Evolutionary conservation across 2,329 filamentous ascomycete species (phyloP).

Genomic region (Epichloe scottii): DNA sequence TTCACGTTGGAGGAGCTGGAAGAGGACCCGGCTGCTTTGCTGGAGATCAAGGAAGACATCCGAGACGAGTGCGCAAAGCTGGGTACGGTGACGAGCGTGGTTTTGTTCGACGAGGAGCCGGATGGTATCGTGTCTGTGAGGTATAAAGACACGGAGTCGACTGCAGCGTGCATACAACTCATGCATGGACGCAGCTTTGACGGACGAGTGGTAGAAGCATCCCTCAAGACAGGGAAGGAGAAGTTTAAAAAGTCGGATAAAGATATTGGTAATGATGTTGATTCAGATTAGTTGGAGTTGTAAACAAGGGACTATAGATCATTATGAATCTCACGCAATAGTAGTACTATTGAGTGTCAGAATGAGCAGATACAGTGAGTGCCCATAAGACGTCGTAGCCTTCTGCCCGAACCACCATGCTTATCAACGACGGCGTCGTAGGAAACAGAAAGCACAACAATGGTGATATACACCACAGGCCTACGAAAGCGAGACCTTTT

Average conservation of each 20-base stretch:
- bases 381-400: too few species aligned
- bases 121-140: slow-evolving; percentile 78
- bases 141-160: slow-evolving; percentile 60
- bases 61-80: slow-evolving; percentile 79
- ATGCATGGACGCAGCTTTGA: slow-evolving; percentile 77
- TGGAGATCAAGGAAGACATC: slow-evolving; percentile 93
- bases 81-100: slow-evolving; percentile 80
- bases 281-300: slow-evolving; percentile 16
- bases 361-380: too few species aligned
- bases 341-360: too few species aligned
- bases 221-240: slow-evolving; percentile 57
- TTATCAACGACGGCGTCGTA: too few species aligned
- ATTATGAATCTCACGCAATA: background rate
- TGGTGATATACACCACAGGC: background rate
- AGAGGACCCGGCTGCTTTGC: slow-evolving; percentile 67
- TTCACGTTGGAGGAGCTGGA: slow-evolving; percentile 79
- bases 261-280: slow-evolving; percentile 31
- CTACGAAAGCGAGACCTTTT: slow-evolving; percentile 26
- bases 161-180: slow-evolving; percentile 55
- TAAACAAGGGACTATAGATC: too few species aligned
- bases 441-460: too few species aligned
- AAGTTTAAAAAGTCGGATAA: slow-evolving; percentile 58
- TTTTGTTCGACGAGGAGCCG: slow-evolving; percentile 75
- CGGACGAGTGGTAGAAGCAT: slow-evolving; percentile 58
- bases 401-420: too few species aligned